Evolutionary conservation across 192 early-diverging fungal genomes (phyloP), one percentile per base, ranked within the genome.

Genomic region (Umbelopsis ramanniana): DNA sequence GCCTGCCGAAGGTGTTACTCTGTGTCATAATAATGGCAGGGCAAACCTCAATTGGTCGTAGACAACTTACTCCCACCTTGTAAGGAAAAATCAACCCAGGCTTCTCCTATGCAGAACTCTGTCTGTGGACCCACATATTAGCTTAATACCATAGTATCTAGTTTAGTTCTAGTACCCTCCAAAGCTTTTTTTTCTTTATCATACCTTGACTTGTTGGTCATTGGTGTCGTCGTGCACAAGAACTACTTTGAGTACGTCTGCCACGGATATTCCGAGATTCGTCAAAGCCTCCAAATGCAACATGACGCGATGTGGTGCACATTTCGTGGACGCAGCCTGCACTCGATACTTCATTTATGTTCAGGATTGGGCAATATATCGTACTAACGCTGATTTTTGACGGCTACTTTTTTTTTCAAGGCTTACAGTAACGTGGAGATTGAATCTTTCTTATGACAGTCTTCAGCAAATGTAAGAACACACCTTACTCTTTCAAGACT

Each of bases 281-380:
- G 45, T 54, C 26, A 74, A 69, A 7, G 53, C 19, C 23, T 69
- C 73, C 6, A 74, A 26, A 8, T 54, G 53, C 26, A 74, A 37
- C 21, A 69, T 37, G 7, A 74, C 63, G 46, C 73, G 43, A 14
- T 55, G 53, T 24, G 52, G 15, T 46, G 67, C 26, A 19, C 26
- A 46, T 37, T 57, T 74, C 24, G 52, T 24, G 22, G 26, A 45
- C 6, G 72, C 38, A 45, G 66, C 40, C 67, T 68, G 48, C 52
- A 68, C 66, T 74, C 54, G 72, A 57, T 54, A 68, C 2, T 14
- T 52, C 67, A 68, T 74, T 63, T 26, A 50, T 8, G 15, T 9
- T 19, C 19, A 15, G 1, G 48, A 50, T 50, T 50, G 6, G 11
- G 40, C 40, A 43, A 43, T 43, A 43, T 12, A 43, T 11, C 11